Conservation (phyloP, 2,329 filamentous ascomycete genomes). For the Exophiala spinifera region DNA sequence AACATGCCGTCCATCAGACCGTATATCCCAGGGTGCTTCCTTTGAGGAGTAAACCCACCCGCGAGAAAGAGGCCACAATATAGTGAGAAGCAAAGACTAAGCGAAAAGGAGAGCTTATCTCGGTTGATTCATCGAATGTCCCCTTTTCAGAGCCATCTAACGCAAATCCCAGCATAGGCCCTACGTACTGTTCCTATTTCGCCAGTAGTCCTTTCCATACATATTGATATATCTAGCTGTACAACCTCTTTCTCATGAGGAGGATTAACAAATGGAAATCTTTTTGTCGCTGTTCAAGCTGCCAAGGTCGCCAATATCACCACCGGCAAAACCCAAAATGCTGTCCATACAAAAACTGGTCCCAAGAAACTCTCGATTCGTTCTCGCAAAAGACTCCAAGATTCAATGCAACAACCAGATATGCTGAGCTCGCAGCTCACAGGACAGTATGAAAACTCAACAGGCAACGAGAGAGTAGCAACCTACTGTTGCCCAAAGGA, state of each 20-base stretch:
- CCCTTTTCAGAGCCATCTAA: conserved; percentile 2
- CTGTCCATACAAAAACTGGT: conserved; percentile 19
- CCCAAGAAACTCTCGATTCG: conserved; percentile 2
- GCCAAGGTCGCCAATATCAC: conserved; percentile 15
- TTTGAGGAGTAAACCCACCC: no score
- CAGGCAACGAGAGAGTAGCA: conserved; percentile 3
- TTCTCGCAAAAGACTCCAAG: conserved; percentile 1
- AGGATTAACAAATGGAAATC: conserved; percentile 26
- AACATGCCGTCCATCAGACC: no score
- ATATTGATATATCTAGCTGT: conserved; percentile 25
- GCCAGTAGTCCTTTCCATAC: conserved; percentile 17
- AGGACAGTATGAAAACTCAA: conserved; percentile 10
- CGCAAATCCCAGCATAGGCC: background rate
- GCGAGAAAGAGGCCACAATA: no score
- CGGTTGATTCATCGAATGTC: background rate
- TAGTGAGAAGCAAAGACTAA: no score
- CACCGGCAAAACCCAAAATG: conserved; percentile 17
- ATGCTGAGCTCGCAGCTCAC: background rate
- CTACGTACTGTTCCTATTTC: conserved; percentile 1
- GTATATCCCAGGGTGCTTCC: no score
- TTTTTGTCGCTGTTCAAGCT: conserved; percentile 23
- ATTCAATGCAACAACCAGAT: conserved; percentile 12
- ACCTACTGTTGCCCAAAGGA: background rate
- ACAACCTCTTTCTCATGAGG: conserved; percentile 21
- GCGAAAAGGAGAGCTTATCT: background rate